Evolutionary conservation across 768 basidiomycete species (phyloP).

Genomic region (Mycena rebaudengoi): DNA sequence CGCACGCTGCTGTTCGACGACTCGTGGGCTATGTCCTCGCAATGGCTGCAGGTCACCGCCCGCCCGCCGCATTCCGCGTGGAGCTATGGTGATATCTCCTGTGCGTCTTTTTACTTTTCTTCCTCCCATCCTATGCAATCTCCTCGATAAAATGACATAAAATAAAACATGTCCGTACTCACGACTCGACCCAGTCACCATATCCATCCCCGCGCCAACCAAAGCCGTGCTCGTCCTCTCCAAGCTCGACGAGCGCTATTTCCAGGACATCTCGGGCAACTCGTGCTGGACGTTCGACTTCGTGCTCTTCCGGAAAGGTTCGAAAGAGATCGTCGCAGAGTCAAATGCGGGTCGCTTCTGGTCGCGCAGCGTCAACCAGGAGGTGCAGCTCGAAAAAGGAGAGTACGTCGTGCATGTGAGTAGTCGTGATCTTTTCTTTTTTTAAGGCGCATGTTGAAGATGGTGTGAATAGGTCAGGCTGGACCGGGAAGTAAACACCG

Average conservation of each 20-base stretch:
- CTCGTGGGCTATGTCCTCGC: constrained; percentile 56
- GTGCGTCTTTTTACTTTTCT: constrained; percentile 40
- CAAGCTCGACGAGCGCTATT: constrained; percentile 60
- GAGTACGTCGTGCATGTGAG: constrained; percentile 55
- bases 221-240: constrained; percentile 60
- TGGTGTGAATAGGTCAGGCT: constrained; percentile 33
- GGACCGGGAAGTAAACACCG: constrained; percentile 13
- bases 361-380: constrained; percentile 51
- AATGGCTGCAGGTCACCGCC: constrained; percentile 56
- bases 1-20: constrained; percentile 57
- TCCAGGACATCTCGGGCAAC: constrained; percentile 53
- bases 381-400: constrained; percentile 50
- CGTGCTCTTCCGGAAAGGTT: constrained; percentile 56
- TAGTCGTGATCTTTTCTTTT: not conserved
- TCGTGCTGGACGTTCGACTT: constrained; percentile 61
- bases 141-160: not conserved
- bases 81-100: constrained; percentile 63
- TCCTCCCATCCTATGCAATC: not conserved
- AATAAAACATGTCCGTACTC: no score
- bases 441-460: constrained; percentile 46
- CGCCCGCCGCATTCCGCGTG: constrained; percentile 57
- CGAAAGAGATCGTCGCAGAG: constrained; percentile 47
- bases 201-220: constrained; percentile 49
- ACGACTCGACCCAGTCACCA: constrained; percentile 45
- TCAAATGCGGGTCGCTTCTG: constrained; percentile 46